These are phyloP conservation scores for Leccinum pachyderme DNA, from an alignment of 1,284 basidiomycete species.

Conservation along the genomic window DNA sequence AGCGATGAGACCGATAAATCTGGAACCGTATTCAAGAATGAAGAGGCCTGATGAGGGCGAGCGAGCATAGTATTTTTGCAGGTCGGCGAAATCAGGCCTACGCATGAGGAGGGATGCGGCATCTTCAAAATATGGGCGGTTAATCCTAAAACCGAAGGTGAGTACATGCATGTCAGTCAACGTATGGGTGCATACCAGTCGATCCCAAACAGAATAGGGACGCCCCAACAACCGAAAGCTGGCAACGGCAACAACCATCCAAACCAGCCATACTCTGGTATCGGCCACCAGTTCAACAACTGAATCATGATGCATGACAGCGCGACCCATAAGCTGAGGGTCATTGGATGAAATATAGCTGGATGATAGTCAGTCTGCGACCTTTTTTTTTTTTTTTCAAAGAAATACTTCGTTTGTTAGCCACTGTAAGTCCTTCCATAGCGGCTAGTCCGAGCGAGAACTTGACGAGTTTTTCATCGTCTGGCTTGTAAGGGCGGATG, in stretches of 20 bases:
- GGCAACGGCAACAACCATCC: slow-evolving; percentile 62
- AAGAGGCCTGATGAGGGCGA: slow-evolving; percentile 64
- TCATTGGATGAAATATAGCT: slow-evolving; percentile 64
- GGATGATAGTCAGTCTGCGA: neutral
- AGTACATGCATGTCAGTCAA: slow-evolving; percentile 1
- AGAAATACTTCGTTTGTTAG: slow-evolving; percentile 58
- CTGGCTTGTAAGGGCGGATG: slow-evolving; percentile 52
- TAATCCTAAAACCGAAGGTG: slow-evolving; percentile 42
- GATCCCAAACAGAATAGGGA: slow-evolving; percentile 63
- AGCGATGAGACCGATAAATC: slow-evolving; percentile 67
- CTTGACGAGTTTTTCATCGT: slow-evolving; percentile 57
- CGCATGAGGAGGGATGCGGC: slow-evolving; percentile 53
- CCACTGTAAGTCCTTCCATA: slow-evolving; percentile 69
- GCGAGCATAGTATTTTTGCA: slow-evolving; percentile 56
- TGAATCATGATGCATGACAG: slow-evolving; percentile 59
- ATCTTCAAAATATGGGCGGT: slow-evolving; percentile 67
- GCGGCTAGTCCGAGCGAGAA: slow-evolving; percentile 68
- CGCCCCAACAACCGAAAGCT: slow-evolving; percentile 59
- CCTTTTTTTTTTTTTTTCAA: neutral
- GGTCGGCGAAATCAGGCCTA: slow-evolving; percentile 54
- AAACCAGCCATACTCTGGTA: slow-evolving; percentile 38
- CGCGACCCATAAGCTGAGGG: slow-evolving; percentile 57
- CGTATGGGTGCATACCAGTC: slow-evolving; percentile 55
- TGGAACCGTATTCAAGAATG: slow-evolving; percentile 60
- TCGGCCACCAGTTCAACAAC: slow-evolving; percentile 66